Conservation (phyloP, 176 grass and related monocot genomes). For the Thinopyrum elongatum region DNA sequence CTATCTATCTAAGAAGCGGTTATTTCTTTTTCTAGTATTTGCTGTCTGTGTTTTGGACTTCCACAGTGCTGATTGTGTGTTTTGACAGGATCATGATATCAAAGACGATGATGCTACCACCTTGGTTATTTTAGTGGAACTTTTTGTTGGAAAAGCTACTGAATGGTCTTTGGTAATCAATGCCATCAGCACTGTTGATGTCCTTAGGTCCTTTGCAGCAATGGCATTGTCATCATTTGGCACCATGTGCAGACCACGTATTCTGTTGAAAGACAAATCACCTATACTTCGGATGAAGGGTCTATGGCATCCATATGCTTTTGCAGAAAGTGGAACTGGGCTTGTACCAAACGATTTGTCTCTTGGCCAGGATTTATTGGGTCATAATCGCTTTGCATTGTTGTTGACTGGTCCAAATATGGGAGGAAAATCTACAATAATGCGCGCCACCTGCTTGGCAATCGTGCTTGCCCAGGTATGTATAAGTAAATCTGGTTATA, state of each 20-base stretch:
- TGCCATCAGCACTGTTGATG: conserved; percentile 69
- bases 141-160: conserved; percentile 57
- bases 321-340: conserved; percentile 64
- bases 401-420: conserved; percentile 98
- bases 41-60: conserved; percentile 8
- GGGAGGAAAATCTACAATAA: conserved; percentile 93
- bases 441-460: conserved; percentile 90
- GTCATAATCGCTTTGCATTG: conserved; percentile 59
- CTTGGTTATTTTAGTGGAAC: conserved; percentile 60
- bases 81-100: conserved; percentile 62
- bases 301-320: conserved; percentile 93
- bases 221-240: conserved; percentile 53
- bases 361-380: conserved; percentile 57
- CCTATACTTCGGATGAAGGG: conserved; percentile 81
- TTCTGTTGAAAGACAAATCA: conserved; percentile 46
- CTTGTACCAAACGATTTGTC: conserved; percentile 83
- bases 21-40: conserved; percentile 16
- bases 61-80: conserved; percentile 17
- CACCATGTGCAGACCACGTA: conserved; percentile 60
- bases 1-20: conserved; percentile 6
- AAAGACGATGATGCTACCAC: conserved; percentile 54
- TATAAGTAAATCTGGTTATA: conserved; percentile 13
- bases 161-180: conserved; percentile 79
- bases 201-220: conserved; percentile 83
- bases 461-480: conserved; percentile 83